Evolutionary conservation across 2,329 filamentous ascomycete species (phyloP).

Genomic region (Tolypocladium cylindrosporum): DNA sequence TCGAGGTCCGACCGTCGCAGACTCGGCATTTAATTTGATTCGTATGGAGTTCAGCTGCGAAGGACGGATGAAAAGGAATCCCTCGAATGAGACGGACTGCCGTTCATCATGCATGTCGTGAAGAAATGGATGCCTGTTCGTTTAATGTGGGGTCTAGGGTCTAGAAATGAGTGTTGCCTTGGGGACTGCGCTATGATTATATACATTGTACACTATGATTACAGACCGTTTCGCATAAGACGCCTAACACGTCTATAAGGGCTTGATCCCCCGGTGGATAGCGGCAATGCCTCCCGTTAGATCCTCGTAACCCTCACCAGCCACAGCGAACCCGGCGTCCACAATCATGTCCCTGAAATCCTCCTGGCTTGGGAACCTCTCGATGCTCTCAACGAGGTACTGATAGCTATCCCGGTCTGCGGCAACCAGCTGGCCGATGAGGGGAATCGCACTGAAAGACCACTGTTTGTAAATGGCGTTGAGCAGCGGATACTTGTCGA

Average conservation of each 20-base stretch:
- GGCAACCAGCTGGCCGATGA: slow-evolving; percentile 92
- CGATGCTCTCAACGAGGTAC: slow-evolving; percentile 97
- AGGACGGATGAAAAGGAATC: background rate
- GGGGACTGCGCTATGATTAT: background rate
- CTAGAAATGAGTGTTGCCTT: background rate
- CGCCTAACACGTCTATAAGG: slow-evolving; percentile 21
- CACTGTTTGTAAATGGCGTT: slow-evolving; percentile 87
- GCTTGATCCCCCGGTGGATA: slow-evolving; percentile 95
- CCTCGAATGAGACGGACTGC: background rate
- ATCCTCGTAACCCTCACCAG: slow-evolving; percentile 78
- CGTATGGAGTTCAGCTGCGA: slow-evolving; percentile 19
- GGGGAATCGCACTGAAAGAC: slow-evolving; percentile 87
- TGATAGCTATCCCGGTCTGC: slow-evolving; percentile 94
- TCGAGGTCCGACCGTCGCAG: slow-evolving; percentile 16
- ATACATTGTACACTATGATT: slow-evolving; percentile 10
- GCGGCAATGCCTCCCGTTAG: slow-evolving; percentile 87
- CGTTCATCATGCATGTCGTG: background rate
- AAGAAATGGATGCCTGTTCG: background rate
- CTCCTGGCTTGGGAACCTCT: slow-evolving; percentile 78
- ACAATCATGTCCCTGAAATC: slow-evolving; percentile 77
- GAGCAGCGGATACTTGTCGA: slow-evolving; percentile 64
- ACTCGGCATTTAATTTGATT: slow-evolving; percentile 19
- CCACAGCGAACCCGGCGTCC: slow-evolving; percentile 76
- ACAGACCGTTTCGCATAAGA: background rate
- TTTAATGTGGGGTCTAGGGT: background rate